Percentiles rank a stretch among this genome's conserved stretches.
These are phyloP conservation scores for Mucor plumbeus DNA, from an alignment of 371 early-diverging fungal species.

Conservation along the genomic window DNA sequence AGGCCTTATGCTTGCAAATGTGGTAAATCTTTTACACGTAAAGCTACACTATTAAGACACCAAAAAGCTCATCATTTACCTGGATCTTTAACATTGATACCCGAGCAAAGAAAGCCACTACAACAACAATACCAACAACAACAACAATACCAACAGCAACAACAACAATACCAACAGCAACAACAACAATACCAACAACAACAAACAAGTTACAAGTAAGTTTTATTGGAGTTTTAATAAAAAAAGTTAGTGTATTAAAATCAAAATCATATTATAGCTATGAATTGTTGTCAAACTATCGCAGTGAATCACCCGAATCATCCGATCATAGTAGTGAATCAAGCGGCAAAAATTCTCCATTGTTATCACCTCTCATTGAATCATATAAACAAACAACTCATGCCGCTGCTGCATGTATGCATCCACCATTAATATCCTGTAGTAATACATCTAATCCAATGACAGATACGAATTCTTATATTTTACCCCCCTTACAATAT, in stretches of 20 bases:
- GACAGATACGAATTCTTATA: background rate
- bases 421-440: constrained; percentile 10
- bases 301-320: constrained; percentile 21
- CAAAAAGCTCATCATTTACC: constrained; percentile 38
- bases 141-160: background rate
- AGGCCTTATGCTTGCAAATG: constrained; percentile 55
- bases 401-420: constrained; percentile 15
- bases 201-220: constrained; percentile 1
- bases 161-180: background rate
- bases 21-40: constrained; percentile 68
- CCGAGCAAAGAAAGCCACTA: background rate
- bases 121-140: background rate
- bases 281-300: constrained; percentile 11
- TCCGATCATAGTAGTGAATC: constrained; percentile 14
- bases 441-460: background rate
- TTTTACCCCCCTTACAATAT: constrained; percentile 17
- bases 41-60: constrained; percentile 71
- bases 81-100: constrained; percentile 4
- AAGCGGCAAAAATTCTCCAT: constrained; percentile 8
- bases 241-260: background rate
- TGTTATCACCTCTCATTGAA: constrained; percentile 6
- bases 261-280: background rate
- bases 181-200: constrained; percentile 1
- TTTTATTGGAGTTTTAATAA: background rate
- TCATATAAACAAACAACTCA: constrained; percentile 1